Percentiles rank a stretch among this genome's conserved stretches.
phyloP scores from a whole-genome alignment of 805 yeast species.

The Candida takata region DNA sequence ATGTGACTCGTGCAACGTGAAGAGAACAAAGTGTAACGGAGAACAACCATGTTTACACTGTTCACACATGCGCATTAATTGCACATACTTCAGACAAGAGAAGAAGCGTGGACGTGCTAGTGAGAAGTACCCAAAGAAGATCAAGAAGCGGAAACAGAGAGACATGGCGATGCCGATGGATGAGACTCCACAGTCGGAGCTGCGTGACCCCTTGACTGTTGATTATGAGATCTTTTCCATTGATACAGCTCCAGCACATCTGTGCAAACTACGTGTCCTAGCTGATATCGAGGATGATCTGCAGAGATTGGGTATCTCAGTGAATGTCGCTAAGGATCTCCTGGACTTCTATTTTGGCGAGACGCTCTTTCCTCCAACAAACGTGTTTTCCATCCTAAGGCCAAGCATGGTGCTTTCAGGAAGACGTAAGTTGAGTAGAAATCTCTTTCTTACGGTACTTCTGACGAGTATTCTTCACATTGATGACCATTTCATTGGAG shows the following conservation, averaged over 20 bases:
- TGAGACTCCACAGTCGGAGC: background rate
- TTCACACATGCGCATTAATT: constrained; percentile 23
- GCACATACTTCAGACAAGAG: constrained; percentile 34
- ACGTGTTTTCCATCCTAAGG: constrained; percentile 19
- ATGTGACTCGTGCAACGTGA: constrained; percentile 41
- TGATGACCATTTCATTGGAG: constrained; percentile 19
- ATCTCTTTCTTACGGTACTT: constrained; percentile 14
- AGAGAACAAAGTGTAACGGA: constrained; percentile 44
- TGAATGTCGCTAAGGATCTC: constrained; percentile 19
- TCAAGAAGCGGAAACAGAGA: constrained; percentile 19
- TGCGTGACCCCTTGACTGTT: too few relatives aligned
- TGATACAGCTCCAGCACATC: too few relatives aligned
- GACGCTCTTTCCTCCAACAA: constrained; percentile 14
- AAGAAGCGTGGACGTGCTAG: constrained; percentile 39
- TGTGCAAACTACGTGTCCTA: too few relatives aligned
- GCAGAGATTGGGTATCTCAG: constrained; percentile 12
- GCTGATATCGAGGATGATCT: constrained; percentile 5
- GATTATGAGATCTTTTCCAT: too few relatives aligned
- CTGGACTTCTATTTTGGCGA: constrained; percentile 17
- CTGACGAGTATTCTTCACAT: constrained; percentile 16
- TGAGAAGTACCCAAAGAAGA: constrained; percentile 32
- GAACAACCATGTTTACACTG: constrained; percentile 39
- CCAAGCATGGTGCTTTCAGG: constrained; percentile 13
- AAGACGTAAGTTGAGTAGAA: constrained; percentile 13
- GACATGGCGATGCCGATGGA: background rate